Evolutionary conservation across 306 rosid species (phyloP).

Genomic region (Quercus alba): DNA sequence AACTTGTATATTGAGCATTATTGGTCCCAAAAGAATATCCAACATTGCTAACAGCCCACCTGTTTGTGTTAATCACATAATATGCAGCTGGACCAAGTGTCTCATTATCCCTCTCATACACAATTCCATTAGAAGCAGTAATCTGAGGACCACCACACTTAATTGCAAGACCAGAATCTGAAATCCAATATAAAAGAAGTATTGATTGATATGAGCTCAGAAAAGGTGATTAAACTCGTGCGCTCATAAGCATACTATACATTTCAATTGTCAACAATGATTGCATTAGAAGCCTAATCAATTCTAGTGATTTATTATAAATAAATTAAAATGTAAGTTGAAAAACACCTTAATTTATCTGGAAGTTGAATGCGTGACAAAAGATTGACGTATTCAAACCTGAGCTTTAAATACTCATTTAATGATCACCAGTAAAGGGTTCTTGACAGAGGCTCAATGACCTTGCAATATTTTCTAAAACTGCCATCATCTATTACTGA

Average conservation of each 20-base stretch:
- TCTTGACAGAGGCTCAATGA: background rate
- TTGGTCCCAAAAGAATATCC: background rate
- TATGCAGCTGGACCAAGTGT: too few species aligned
- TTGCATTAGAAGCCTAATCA: too few species aligned
- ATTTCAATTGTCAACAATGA: background rate
- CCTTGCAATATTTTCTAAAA: background rate
- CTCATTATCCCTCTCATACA: too few species aligned
- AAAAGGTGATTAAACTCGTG: background rate
- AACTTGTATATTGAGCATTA: slow-evolving; percentile 25
- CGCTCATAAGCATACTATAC: background rate
- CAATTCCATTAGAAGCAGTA: too few species aligned
- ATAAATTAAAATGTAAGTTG: background rate
- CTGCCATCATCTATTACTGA: background rate
- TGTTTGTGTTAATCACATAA: too few species aligned
- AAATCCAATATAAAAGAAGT: too few species aligned
- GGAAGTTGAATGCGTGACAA: background rate
- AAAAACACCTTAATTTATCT: background rate
- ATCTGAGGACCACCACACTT: too few species aligned
- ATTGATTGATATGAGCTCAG: too few species aligned
- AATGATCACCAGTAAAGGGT: too few species aligned
- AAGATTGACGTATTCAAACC: background rate
- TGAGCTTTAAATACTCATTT: background rate
- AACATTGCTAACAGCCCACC: too few species aligned
- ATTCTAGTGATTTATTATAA: background rate
- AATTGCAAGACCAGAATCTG: too few species aligned